These are phyloP conservation scores for Senecio squalidus DNA, from an alignment of 140 eudicot genomes.

Conservation along the genomic window DNA sequence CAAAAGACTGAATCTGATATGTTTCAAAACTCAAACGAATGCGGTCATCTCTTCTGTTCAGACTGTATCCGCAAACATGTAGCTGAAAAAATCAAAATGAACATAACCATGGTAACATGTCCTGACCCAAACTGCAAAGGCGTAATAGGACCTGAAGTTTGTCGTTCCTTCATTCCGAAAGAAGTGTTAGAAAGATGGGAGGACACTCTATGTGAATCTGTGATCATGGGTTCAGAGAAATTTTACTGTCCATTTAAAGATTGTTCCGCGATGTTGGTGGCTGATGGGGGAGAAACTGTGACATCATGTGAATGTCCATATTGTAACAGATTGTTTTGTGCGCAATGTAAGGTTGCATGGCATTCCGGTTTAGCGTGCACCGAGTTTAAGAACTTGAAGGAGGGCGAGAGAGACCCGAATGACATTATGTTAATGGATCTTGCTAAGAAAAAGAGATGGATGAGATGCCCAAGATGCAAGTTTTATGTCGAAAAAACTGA, in stretches of 20 bases:
- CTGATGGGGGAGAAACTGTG: slow-evolving; percentile 30
- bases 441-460: slow-evolving; percentile 35
- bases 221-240: slow-evolving; percentile 17
- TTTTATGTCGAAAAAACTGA: slow-evolving; percentile 29
- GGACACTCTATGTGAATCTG: slow-evolving; percentile 9
- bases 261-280: slow-evolving; percentile 45
- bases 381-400: slow-evolving; percentile 15
- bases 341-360: slow-evolving; percentile 49
- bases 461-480: slow-evolving; percentile 37
- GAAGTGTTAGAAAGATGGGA: slow-evolving; percentile 40
- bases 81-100: slow-evolving; percentile 26
- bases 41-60: slow-evolving; percentile 33
- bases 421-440: slow-evolving; percentile 22
- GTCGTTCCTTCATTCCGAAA: slow-evolving; percentile 15
- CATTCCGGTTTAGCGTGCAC: slow-evolving; percentile 36
- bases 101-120: slow-evolving; percentile 17
- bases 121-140: slow-evolving; percentile 28
- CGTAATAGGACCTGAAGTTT: slow-evolving; percentile 19
- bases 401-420: slow-evolving; percentile 23
- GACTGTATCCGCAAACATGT: slow-evolving; percentile 37
- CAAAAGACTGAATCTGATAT: slow-evolving; percentile 11
- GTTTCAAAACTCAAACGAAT: slow-evolving; percentile 7
- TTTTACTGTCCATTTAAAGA: slow-evolving; percentile 42
- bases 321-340: slow-evolving; percentile 51
- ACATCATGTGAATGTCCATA: slow-evolving; percentile 39